Percentiles rank a stretch among this genome's conserved stretches.
These are phyloP conservation scores for Agaricus bisporus DNA, from an alignment of 768 basidiomycete species.

Conservation along the genomic window DNA sequence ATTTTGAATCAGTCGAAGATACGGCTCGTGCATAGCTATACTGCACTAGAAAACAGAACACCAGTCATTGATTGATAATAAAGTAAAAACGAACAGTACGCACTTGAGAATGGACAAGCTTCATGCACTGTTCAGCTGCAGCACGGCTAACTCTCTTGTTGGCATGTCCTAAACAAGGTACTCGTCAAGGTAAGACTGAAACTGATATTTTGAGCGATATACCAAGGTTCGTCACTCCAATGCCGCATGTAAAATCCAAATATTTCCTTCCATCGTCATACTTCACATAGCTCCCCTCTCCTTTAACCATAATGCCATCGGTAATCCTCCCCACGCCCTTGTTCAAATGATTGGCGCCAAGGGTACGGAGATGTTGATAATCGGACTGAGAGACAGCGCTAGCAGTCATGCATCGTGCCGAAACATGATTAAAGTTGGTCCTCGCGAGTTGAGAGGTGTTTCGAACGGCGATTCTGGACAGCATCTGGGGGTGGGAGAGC, in stretches of 20 bases:
- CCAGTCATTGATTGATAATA: neutral
- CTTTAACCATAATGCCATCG: constrained; percentile 56
- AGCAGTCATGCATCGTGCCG: neutral
- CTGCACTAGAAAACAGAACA: constrained; percentile 53
- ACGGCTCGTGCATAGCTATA: constrained; percentile 83
- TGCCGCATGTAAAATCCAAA: constrained; percentile 86
- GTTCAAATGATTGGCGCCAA: constrained; percentile 40
- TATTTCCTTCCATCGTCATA: constrained; percentile 68
- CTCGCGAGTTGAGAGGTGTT: neutral
- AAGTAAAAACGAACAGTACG: constrained; percentile 12
- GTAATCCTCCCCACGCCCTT: constrained; percentile 40
- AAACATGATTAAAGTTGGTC: neutral
- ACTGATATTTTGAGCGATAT: constrained; percentile 12
- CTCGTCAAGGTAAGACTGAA: neutral
- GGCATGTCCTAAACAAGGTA: constrained; percentile 58
- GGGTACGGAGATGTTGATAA: constrained; percentile 25
- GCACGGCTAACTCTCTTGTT: constrained; percentile 83
- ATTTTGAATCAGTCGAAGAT: constrained; percentile 79
- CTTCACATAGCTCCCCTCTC: constrained; percentile 66
- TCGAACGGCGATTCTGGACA: neutral
- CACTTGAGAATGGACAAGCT: constrained; percentile 76
- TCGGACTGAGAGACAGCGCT: neutral
- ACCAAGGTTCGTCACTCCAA: constrained; percentile 85
- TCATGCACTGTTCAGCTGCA: constrained; percentile 83
- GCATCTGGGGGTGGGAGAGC: neutral